Evolutionary conservation across 345 rosid species (phyloP), one percentile per base, ranked within the genome.

Genomic region (Carallia brachiata): DNA sequence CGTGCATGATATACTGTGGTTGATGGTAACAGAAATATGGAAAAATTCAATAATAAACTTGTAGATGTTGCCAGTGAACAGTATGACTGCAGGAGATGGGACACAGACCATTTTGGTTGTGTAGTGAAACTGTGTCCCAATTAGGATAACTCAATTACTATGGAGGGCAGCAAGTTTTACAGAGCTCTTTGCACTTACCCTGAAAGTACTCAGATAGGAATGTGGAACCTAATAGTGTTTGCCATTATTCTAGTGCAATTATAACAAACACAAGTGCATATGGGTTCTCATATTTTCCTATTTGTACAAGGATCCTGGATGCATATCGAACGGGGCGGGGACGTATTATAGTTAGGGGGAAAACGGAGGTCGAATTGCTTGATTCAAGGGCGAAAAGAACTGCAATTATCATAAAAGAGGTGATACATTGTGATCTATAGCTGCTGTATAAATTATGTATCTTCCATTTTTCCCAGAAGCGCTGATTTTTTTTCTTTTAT

Each of bases 261-360:
- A 36, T 40, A 52, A 13, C 37, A 28, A 50, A 50, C 56, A 52
- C 47, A 65, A 36, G 36, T 19, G 50, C 60, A 4, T 30, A 32
- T 70, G 61, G 73, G 30, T 31, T 74, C 67, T 83, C 56, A 70
- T 65, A 48, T 55, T 19, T 75, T 34, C 55, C 36, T 78, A 13
- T 70, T 66, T 73, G 71, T 19, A 75, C 63, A 61, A 92, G 98
- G 81, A 88, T 94, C 71, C 83, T 94, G 74, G 96, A 90, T 13
- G 97, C 98, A 44, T 91, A 94, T 83, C 97, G 96, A 73, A 88
- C 92, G 68, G 97, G 98, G 70, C 81, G 83, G 65, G 98, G 97
- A 50, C 88, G 97, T 68, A 80, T 94, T 47, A 73, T 89, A 62
- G 86, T 91, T 56, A 87, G 98, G 78, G 98, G 98, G 39, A 91